Base-by-base conservation (phyloP, 768 basidiomycete species). In the Gyrodon lividus region DNA sequence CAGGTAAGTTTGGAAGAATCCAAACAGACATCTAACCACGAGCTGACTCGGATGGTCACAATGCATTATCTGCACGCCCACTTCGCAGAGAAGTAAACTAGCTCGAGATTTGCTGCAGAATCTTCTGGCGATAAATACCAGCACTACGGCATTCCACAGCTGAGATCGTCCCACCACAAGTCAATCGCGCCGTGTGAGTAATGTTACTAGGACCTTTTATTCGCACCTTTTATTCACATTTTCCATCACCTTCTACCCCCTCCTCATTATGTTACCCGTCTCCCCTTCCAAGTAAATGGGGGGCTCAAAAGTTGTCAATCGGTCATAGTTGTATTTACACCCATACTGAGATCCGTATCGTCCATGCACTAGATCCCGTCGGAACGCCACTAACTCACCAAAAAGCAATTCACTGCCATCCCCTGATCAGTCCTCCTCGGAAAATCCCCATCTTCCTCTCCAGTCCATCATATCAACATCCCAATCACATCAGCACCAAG, bases 401-500 rank as follows among this genome's bases (percentile, higher is more conserved):
- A 34, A 22, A 12, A 17, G 28, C n/a, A 14, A 26, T 26, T 26
- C 19, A 28, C 44, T 3, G 20, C 20, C 13, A 5, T 19, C 1
- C 24, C 23, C 19, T 43, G 10, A 12, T 48, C 30, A 37, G n/a
- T n/a, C 50, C 52, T 54, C 55, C 50, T 63, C 61, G 50, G 58
- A 20, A 51, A 50, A 43, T 14, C 49, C 39, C 16, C 23, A 43
- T 37, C 17, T 37, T 9, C 35, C 5, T 24, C 26, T 43, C 8
- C 17, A 37, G 20, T 5, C n/a, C 46, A 31, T 31, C 13, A 30
- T 20, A 17, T 43, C 17, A 28, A 12, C 50, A 33, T 34, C 20
- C 53, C 52, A 5, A 60, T 64, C 59, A 61, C 56, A 58, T 52
- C 50, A 35, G 40, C 17, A 41, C 26, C 54, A 28, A 35, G 40